These are phyloP conservation scores for Kurtzmaniella fragi DNA, from an alignment of 805 yeast genomes.

Conservation along the genomic window DNA sequence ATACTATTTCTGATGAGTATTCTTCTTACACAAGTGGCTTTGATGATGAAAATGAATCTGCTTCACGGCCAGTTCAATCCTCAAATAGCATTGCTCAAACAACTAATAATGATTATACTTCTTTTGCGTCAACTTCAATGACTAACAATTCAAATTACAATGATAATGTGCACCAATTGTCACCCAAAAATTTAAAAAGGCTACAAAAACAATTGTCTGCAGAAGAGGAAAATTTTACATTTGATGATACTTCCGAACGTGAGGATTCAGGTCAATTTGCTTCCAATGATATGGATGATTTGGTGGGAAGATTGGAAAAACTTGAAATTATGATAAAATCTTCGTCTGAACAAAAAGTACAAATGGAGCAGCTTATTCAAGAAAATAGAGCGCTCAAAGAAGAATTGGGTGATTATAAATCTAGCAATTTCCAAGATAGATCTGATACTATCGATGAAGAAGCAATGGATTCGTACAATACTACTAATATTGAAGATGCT, in stretches of 20 bases:
- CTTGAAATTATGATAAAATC: slow-evolving; percentile 11
- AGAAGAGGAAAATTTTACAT: slow-evolving; percentile 23
- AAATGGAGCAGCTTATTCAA: not conserved
- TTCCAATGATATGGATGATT: no score
- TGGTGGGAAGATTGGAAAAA: slow-evolving; percentile 5
- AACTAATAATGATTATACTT: slow-evolving; percentile 13
- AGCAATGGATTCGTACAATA: slow-evolving; percentile 12
- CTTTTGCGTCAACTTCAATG: slow-evolving; percentile 3
- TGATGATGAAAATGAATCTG: slow-evolving; percentile 11
- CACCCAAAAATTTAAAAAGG: not conserved
- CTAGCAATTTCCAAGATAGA: not conserved
- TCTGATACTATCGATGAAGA: slow-evolving; percentile 14
- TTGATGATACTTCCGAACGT: slow-evolving; percentile 21
- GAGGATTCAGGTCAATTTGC: no score
- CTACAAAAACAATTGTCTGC: slow-evolving; percentile 1
- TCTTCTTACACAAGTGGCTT: slow-evolving; percentile 31
- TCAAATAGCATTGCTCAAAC: slow-evolving; percentile 5
- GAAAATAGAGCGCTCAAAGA: no score
- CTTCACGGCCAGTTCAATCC: not conserved
- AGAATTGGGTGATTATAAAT: no score
- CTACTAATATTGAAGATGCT: slow-evolving; percentile 7
- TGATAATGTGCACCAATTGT: not conserved
- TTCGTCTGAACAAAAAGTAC: slow-evolving; percentile 4
- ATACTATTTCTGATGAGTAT: slow-evolving; percentile 11
- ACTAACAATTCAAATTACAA: not conserved